A percentile compares a stretch with the other conserved stretches of the same genome.
Conservation (phyloP, 1,284 basidiomycete species). For the Moniliella sp. region DNA sequence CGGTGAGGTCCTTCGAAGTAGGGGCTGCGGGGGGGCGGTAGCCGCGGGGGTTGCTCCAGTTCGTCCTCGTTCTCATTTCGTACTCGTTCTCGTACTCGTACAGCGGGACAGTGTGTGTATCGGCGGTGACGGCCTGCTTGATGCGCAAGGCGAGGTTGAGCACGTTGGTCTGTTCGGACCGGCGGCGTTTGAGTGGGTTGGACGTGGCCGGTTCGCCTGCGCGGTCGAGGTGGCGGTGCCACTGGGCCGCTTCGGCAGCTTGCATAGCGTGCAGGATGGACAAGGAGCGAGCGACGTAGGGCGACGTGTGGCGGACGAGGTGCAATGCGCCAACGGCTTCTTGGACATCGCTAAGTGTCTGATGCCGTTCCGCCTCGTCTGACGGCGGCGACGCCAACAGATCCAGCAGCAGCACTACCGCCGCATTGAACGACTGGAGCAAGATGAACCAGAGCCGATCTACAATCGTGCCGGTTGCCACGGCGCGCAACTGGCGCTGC, state of each 20-base stretch:
- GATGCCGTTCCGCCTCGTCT: slow-evolving; percentile 4
- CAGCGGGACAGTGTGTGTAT: too few relatives aligned
- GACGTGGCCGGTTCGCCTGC: slow-evolving; percentile 5
- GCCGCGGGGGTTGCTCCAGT: too few relatives aligned
- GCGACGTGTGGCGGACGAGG: slow-evolving; percentile 11
- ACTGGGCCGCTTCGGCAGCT: slow-evolving; percentile 21
- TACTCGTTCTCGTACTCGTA: too few relatives aligned
- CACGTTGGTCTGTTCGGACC: too few relatives aligned
- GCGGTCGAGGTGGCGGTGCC: slow-evolving; percentile 8
- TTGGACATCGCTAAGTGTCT: slow-evolving; percentile 19
- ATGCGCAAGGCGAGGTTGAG: not conserved
- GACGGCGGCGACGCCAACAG: slow-evolving; percentile 18
- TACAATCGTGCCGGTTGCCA: slow-evolving; percentile 17
- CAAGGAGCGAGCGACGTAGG: slow-evolving; percentile 15
- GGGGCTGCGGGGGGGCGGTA: too few relatives aligned
- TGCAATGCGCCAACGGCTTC: slow-evolving; percentile 22
- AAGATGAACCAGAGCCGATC: slow-evolving; percentile 21
- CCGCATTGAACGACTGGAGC: slow-evolving; percentile 7
- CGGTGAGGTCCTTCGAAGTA: too few relatives aligned
- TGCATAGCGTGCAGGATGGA: slow-evolving; percentile 23
- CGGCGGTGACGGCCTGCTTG: not conserved
- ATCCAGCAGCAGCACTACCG: slow-evolving; percentile 23
- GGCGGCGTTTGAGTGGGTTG: too few relatives aligned
- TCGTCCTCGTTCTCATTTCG: too few relatives aligned
- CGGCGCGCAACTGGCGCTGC: slow-evolving; percentile 19